Percentiles rank a stretch among this genome's conserved stretches.
Evolutionary conservation across 805 yeast species (phyloP).

Genomic region (Zygoascus ofunaensis): DNA sequence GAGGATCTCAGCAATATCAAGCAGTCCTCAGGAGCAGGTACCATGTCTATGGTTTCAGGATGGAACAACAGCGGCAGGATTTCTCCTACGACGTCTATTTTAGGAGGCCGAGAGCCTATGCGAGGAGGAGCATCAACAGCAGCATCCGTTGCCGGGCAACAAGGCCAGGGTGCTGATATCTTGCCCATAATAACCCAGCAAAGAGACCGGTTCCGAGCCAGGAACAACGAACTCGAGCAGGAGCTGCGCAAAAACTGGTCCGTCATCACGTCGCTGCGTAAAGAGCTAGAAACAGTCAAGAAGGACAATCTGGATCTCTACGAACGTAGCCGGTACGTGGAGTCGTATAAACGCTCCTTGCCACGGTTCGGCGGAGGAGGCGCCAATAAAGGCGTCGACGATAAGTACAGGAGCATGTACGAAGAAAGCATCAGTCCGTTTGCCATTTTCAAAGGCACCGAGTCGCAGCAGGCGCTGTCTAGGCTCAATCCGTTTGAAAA

Average conservation of each 20-base stretch:
- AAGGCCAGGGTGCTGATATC: conserved; percentile 31
- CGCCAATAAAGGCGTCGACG: conserved; percentile 31
- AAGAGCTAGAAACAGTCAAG: conserved; percentile 56
- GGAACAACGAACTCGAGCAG: conserved; percentile 75
- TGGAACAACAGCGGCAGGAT: conserved; percentile 32
- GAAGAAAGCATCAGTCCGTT: conserved; percentile 77
- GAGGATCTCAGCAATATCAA: conserved; percentile 58
- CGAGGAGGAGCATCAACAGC: neutral
- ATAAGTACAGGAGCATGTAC: conserved; percentile 52
- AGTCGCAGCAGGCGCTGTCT: conserved; percentile 64
- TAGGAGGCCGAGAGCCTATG: conserved; percentile 20
- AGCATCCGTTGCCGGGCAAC: conserved; percentile 9
- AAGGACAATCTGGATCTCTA: conserved; percentile 70
- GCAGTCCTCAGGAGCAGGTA: conserved; percentile 25
- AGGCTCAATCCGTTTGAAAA: conserved; percentile 71
- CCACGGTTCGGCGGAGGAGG: conserved; percentile 16
- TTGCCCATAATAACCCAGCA: conserved; percentile 88
- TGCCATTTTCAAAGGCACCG: conserved; percentile 69
- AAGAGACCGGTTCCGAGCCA: conserved; percentile 83
- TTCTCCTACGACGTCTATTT: conserved; percentile 31
- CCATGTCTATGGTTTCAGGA: conserved; percentile 29
- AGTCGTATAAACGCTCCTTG: conserved; percentile 19
- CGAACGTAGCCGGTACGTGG: conserved; percentile 44
- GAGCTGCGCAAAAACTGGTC: conserved; percentile 54
- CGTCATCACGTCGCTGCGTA: conserved; percentile 49